Percentiles rank a stretch among this genome's conserved stretches.
Conservation (phyloP, 108 stramenopile species). For the Nitzschia sp. region DNA sequence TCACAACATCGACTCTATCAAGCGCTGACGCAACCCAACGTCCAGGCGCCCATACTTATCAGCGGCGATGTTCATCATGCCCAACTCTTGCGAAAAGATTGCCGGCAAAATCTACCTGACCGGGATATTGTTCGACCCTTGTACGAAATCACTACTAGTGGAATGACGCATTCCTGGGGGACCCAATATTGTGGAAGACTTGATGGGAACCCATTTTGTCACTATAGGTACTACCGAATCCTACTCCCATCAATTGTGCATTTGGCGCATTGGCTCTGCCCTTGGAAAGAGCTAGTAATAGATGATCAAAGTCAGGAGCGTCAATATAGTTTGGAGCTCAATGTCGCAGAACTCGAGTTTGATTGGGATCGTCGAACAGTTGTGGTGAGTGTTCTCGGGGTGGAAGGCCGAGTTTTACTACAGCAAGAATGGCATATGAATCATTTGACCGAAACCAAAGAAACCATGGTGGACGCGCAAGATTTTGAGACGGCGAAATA, state of each 20-base stretch:
- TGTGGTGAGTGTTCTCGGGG: constrained; percentile 32
- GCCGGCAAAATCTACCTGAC: constrained; percentile 5
- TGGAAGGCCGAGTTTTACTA: constrained; percentile 13
- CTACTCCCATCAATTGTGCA: constrained; percentile 12
- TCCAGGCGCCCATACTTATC: constrained; percentile 61
- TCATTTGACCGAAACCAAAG: constrained; percentile 25
- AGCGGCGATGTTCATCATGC: constrained; percentile 85
- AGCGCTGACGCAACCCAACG: constrained; percentile 59
- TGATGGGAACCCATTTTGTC: constrained; percentile 29
- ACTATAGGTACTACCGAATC: constrained; percentile 13
- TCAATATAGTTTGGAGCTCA: constrained; percentile 68
- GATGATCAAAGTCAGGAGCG: constrained; percentile 36
- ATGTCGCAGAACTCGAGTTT: constrained; percentile 84
- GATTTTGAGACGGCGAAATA: constrained; percentile 11
- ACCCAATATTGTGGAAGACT: constrained; percentile 44
- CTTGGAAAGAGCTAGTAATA: constrained; percentile 42
- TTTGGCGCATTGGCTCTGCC: constrained; percentile 46
- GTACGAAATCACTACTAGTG: constrained; percentile 79
- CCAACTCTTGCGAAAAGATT: constrained; percentile 73
- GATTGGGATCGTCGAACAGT: constrained; percentile 51
- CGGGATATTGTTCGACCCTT: constrained; percentile 28
- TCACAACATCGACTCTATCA: constrained; percentile 69
- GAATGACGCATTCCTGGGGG: constrained; percentile 87
- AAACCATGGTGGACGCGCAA: constrained; percentile 15
- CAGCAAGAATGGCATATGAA: constrained; percentile 27